Conservation (phyloP, 495 filamentous ascomycete species). For the Parathielavia hyrcaniae region DNA sequence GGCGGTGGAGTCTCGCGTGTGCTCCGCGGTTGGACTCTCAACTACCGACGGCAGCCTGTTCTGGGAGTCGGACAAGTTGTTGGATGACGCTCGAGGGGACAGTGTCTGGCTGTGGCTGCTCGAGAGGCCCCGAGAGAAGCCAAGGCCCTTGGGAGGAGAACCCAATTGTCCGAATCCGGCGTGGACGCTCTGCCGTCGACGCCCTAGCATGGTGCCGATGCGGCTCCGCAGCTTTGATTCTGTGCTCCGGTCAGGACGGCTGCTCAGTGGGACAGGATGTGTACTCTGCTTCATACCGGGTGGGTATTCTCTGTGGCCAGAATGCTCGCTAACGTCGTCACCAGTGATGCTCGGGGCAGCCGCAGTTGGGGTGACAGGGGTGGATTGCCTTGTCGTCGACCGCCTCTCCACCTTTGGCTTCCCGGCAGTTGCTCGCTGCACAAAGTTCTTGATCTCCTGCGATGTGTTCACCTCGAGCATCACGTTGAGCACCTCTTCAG, state of each 20-base stretch:
- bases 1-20: conserved; percentile 25
- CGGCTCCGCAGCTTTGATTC: conserved; percentile 55
- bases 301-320: conserved; percentile 45
- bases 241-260: conserved; percentile 12
- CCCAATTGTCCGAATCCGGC: conserved; percentile 44
- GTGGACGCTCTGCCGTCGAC: conserved; percentile 55
- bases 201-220: conserved; percentile 73
- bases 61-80: conserved; percentile 49
- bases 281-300: conserved; percentile 33
- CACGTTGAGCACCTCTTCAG: conserved; percentile 75
- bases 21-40: conserved; percentile 38
- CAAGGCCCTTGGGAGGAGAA: conserved; percentile 38
- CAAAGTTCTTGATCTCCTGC: conserved; percentile 86
- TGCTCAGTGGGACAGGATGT: not conserved
- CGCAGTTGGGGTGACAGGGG: conserved; percentile 30
- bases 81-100: conserved; percentile 49
- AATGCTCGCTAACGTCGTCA: conserved; percentile 58
- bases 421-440: conserved; percentile 44
- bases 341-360: conserved; percentile 28
- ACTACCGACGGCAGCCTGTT: conserved; percentile 47
- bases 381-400: conserved; percentile 37
- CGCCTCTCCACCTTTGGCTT: conserved; percentile 45
- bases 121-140: conserved; percentile 49
- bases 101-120: conserved; percentile 46
- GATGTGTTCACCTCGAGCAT: conserved; percentile 82